Evolutionary conservation across 1,139 yeast genomes (phyloP), one percentile per base, ranked within the genome.

Genomic region (Scheffersomyces cryptocercus): DNA sequence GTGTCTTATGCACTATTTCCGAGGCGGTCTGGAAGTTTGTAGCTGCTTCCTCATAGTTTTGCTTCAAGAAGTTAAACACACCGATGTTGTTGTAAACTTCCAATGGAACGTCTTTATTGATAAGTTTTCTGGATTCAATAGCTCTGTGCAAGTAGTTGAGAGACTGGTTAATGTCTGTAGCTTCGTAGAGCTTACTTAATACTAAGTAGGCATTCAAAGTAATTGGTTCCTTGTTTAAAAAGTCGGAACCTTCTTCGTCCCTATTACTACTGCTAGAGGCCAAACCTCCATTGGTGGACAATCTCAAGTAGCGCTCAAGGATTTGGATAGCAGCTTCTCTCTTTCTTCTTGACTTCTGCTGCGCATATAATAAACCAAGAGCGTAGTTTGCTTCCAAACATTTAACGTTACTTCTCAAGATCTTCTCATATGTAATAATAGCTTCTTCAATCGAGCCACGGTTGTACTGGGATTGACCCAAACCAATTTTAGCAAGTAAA

Each of bases 31-130:
- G 69, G 57, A 88, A 85, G 48, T 56, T 64, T 12, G 54, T 56
- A 5, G 59, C 38, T 0, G 79, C 73, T 2, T 53, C 60, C 3
- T 77, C 82, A 44, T 65, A 70, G 54, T 85, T 81, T 36, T 82
- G 84, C 50, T 79, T 82, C 48, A 83, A 71, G 58, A 88, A 87
- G 49, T 88, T 81, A 63, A 89, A 82, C 8, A 89, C 96, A 37
- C 96, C 99, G 53, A 90, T 73, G 56, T 93, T 93, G 62, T 90
- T 91, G 56, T 83, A 75, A 15, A 90, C 70, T 54, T 85, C 88
- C 44, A 84, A 71, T 2, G 91, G 88, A 2, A 84, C 77, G 26
- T 72, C 73, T 36, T 67, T 67, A 30, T 68, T 67, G 12, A 77
- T 68, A 48, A 68, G 61, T 52, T 73, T 59, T 62, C 73, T 68